Conservation (phyloP, 495 filamentous ascomycete species). For the Pseudevernia furfuracea region DNA sequence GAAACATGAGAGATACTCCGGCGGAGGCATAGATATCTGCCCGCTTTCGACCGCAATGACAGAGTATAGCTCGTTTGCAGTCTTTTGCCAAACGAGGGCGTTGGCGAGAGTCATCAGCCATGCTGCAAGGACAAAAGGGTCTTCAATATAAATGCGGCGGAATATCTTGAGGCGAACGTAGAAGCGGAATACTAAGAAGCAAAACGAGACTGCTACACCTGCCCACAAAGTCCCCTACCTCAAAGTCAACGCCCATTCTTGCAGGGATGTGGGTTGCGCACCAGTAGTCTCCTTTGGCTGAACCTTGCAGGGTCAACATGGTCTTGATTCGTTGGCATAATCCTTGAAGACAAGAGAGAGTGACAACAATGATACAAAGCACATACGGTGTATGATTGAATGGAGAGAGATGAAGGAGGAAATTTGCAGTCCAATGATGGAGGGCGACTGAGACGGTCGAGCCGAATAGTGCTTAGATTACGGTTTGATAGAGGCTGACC, state of each 20-base stretch:
- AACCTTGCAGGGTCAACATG: neutral
- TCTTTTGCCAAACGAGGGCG: slow-evolving; percentile 24
- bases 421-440: neutral
- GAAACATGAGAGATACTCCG: neutral
- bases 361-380: neutral
- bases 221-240: neutral
- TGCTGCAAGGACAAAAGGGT: slow-evolving; percentile 22
- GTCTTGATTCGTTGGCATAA: neutral
- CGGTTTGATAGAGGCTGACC: neutral
- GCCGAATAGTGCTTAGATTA: neutral
- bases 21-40: neutral
- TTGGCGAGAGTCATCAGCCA: slow-evolving; percentile 26
- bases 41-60: neutral
- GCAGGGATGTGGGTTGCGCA: neutral
- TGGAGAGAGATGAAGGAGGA: neutral
- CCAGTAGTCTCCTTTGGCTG: neutral
- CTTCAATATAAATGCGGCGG: slow-evolving; percentile 24
- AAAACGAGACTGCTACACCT: slow-evolving; percentile 7
- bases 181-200: slow-evolving; percentile 25
- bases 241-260: neutral
- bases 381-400: neutral
- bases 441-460: neutral
- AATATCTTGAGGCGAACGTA: slow-evolving; percentile 25
- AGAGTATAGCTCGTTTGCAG: neutral
- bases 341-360: neutral